Evolutionary conservation across 2,329 filamentous ascomycete genomes (phyloP), one percentile per base, ranked within the genome.

Genomic region (Graphium sp.): DNA sequence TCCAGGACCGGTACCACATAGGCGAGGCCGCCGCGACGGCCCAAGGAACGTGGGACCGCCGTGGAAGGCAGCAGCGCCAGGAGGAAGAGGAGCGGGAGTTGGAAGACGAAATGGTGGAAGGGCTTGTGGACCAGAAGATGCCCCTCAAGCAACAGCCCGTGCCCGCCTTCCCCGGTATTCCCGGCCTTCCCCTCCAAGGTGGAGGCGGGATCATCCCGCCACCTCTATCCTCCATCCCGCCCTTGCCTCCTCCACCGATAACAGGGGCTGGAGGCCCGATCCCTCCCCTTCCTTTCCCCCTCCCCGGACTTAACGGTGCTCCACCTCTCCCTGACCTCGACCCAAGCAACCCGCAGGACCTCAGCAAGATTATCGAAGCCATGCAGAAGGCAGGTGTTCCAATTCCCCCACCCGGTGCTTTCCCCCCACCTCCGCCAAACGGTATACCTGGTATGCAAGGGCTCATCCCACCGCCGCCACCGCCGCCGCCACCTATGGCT

Each of bases 61-160:
- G 80, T 22, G 76, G 79, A 33, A 74, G 78, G 32, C 72, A 79
- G 18, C 71, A 75, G 26, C 77, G 89, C 50, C 69, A 79, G 40
- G 78, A 84, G 38, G 85, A 93, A 41, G 84, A 94, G 42, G 89
- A 95, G 49, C 84, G 94, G 45, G 81, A 87, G 45, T 85, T 95
- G 50, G 62, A 79, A 34, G 82, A 94, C 48, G 89, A 95, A 46
- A 89, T 95, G 52, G 77, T 79, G 39, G 87, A 95, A 38, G 85
- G 83, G 3, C 63, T 95, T 24, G 76, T 91, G 30, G 89, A 98
- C 43, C 89, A 98, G 49, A 80, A 79, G 50, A 82, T 78, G 66
- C 77, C 67, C 13, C 53, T 70, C 18, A 71, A 67, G 41, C 29
- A 19, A 16, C 37, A 18, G 32, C 29, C 5, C 36, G 41, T 66